Conservation (phyloP, 2,329 filamentous ascomycete species). For the Stemphylium vesicarium region DNA sequence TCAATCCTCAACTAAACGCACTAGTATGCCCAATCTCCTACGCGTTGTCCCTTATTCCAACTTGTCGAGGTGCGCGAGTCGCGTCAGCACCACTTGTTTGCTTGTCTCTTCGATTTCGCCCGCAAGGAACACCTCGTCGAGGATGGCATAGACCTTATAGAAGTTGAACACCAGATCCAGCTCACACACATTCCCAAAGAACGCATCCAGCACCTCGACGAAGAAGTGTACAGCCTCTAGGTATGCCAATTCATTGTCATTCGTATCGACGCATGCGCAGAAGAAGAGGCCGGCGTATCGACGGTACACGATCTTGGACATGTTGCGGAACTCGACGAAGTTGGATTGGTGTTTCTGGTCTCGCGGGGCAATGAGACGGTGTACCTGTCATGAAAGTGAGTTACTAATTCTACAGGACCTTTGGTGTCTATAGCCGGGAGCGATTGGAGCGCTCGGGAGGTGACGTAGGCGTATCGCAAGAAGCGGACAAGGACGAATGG, state of each 20-base stretch:
- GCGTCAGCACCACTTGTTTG: conserved; percentile 94
- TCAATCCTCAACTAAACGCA: background rate
- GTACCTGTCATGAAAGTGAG: conserved; percentile 65
- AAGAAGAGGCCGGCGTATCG: conserved; percentile 98
- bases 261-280: conserved; percentile 98
- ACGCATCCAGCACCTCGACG: conserved; percentile 96
- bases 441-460: background rate
- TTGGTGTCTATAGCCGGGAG: background rate
- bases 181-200: conserved; percentile 99
- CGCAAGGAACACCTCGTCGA: conserved; percentile 96
- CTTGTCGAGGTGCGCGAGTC: conserved; percentile 95
- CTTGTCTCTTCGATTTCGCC: conserved; percentile 99
- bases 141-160: conserved; percentile 91
- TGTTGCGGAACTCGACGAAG: conserved; percentile 93
- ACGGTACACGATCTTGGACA: conserved; percentile 91
- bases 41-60: conserved; percentile 67
- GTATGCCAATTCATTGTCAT: conserved; percentile 97
- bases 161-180: conserved; percentile 83
- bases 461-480: background rate
- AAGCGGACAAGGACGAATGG: background rate
- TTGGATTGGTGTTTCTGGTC: conserved; percentile 99
- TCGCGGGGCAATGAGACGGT: conserved; percentile 94
- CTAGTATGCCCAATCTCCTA: background rate
- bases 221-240: conserved; percentile 99
- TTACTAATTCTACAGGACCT: background rate